Conservation (phyloP, 1,139 yeast genomes). For the Pichia kudriavzevii region DNA sequence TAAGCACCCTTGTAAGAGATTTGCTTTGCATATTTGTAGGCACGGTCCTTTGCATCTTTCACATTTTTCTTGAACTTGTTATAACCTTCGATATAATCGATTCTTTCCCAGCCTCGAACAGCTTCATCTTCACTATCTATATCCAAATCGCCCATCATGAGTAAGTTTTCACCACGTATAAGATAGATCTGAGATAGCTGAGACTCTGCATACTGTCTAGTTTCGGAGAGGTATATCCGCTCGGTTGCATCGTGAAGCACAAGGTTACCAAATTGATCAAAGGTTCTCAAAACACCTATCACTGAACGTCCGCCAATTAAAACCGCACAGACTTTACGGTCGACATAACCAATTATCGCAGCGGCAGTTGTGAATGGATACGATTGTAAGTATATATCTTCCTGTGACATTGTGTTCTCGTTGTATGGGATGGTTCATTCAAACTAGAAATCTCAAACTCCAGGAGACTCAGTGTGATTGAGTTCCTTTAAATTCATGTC, state of each 20-base stretch:
- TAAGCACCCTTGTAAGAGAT: constrained; percentile 6
- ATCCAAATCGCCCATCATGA: constrained; percentile 92
- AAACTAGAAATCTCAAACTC: no score
- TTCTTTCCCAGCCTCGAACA: constrained; percentile 17
- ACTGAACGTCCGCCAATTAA: constrained; percentile 86
- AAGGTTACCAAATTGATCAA: constrained; percentile 91
- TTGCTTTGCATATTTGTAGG: neutral
- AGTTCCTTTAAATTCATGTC: constrained; percentile 7
- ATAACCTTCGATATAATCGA: constrained; percentile 6
- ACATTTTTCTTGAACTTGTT: neutral
- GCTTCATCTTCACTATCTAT: constrained; percentile 82
- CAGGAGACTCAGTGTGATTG: no score
- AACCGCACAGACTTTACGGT: constrained; percentile 76
- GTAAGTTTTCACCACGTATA: constrained; percentile 95
- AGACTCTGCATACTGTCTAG: constrained; percentile 64
- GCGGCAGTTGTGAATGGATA: constrained; percentile 96
- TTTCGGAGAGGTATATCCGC: constrained; percentile 58
- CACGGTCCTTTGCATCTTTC: neutral
- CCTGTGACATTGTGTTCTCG: constrained; percentile 21
- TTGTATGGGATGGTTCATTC: no score
- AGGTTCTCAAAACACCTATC: constrained; percentile 87
- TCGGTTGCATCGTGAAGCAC: constrained; percentile 89
- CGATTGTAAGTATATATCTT: constrained; percentile 50
- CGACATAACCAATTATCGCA: constrained; percentile 89
- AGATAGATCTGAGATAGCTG: constrained; percentile 58